Base-by-base conservation (phyloP, 2,329 filamentous ascomycete species). In the Colletotrichum agaves region DNA sequence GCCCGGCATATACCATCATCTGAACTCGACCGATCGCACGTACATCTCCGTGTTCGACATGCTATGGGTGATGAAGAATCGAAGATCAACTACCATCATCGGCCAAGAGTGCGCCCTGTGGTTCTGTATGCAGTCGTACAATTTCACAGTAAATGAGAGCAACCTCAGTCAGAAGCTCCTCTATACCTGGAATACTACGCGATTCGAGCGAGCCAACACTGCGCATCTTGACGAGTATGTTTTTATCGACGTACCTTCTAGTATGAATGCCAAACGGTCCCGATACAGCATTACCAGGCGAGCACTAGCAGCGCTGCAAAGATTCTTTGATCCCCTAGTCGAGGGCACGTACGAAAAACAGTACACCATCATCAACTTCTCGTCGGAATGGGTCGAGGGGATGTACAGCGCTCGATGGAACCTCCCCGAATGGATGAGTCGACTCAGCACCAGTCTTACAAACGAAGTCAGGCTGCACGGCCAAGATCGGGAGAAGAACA, bases 341-440 rank as follows among this genome's bases (percentile, higher is more conserved):
- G 62, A 69, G 31, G 78, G 79, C 12, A 77, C 74, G 17, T 77
- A 75, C 52, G 73, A 75, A 37, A 73, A 72, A n/a, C 69, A 73
- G 13, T 71, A 71, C 11, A 74, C 71, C 15, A 65, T 67, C 1
- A 61, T 77, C 43, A 73, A 74, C 53, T 79, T 79, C 62, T 77
- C 78, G 7, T 80, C 77, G 2, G 79, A 81, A 66, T 79, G 77
- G 78, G 70, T 74, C 55, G 75, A 80, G 61, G 78, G 78, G 5
- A 76, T 80, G 69, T 78, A 76, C 66, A 76, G 76, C 53, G 75
- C 77, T 4, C 73, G 74, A 12, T 52, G 71, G 10, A 73, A 77
- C 55, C 72, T 79, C 17, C 50, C 72, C 5, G 57, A 63, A 11
- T 80, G 78, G 78, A 77, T 81, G 56, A 37, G 65, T 4, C 73